phyloP scores from a whole-genome alignment of 495 filamentous ascomycete genomes.

The Daldinia grandis region DNA sequence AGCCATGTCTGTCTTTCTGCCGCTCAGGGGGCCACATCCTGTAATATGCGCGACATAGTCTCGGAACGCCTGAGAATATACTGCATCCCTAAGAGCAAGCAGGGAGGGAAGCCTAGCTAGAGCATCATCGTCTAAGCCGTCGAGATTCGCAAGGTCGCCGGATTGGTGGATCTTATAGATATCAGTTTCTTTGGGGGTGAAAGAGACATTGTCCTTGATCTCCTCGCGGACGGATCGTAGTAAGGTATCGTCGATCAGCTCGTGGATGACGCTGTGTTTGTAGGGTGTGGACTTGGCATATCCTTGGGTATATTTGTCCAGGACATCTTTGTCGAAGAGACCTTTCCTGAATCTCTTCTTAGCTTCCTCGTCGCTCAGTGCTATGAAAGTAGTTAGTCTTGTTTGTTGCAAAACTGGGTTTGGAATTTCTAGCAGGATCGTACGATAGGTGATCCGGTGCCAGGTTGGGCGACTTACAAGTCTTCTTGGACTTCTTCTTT shows the following conservation, averaged over 20 bases:
- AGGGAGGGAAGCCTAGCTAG: slow-evolving; percentile 85
- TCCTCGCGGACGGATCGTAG: slow-evolving; percentile 88
- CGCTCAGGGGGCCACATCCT: slow-evolving; percentile 84
- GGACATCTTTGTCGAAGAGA: slow-evolving; percentile 73
- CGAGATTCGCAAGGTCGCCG: slow-evolving; percentile 95
- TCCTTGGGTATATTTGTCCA: slow-evolving; percentile 70
- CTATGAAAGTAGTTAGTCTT: slow-evolving; percentile 41
- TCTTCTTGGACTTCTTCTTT: slow-evolving; percentile 59
- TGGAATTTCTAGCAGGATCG: slow-evolving; percentile 8
- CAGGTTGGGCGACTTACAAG: slow-evolving; percentile 44
- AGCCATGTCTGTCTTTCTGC: slow-evolving; percentile 98
- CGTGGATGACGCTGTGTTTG: slow-evolving; percentile 87
- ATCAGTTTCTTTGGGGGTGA: slow-evolving; percentile 98
- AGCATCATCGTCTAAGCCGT: slow-evolving; percentile 85
- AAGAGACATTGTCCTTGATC: slow-evolving; percentile 86
- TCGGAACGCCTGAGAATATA: slow-evolving; percentile 91
- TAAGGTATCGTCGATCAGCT: slow-evolving; percentile 78
- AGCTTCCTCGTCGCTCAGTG: slow-evolving; percentile 55
- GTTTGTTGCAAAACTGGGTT: slow-evolving; percentile 22
- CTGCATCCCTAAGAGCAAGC: slow-evolving; percentile 83
- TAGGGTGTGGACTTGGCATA: slow-evolving; percentile 84
- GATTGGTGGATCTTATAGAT: slow-evolving; percentile 99
- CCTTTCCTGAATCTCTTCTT: slow-evolving; percentile 73
- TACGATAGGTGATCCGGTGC: slow-evolving; percentile 28
- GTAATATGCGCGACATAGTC: slow-evolving; percentile 87